Conservation (phyloP, 2,329 filamentous ascomycete genomes). For the Alternaria consortialis region DNA sequence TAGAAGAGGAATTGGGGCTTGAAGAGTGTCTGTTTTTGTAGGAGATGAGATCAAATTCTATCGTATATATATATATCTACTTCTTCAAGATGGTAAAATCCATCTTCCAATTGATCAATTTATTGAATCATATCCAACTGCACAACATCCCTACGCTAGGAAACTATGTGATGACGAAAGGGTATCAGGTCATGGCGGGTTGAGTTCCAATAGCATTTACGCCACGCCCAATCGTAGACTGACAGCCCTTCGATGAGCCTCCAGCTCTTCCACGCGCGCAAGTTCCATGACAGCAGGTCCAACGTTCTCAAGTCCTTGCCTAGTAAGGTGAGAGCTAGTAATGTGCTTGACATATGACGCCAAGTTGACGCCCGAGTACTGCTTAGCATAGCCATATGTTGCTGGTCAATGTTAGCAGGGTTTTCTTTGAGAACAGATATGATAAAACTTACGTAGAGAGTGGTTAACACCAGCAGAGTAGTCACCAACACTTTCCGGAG, state of each 20-base stretch:
- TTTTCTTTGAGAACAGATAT: neutral
- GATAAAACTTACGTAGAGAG: constrained; percentile 79
- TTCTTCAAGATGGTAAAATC: neutral
- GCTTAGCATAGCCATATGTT: constrained; percentile 97
- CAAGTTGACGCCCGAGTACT: constrained; percentile 97
- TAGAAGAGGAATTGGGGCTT: neutral
- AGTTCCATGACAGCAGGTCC: constrained; percentile 92
- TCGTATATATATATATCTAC: constrained; percentile 5
- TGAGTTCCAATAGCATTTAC: neutral
- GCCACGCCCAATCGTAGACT: constrained; percentile 65
- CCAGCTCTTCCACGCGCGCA: constrained; percentile 91
- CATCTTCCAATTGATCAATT: neutral
- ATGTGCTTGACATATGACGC: constrained; percentile 98
- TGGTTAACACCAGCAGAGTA: constrained; percentile 99
- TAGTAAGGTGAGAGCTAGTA: constrained; percentile 89
- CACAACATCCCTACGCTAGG: neutral
- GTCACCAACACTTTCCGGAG: constrained; percentile 95
- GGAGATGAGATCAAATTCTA: constrained; percentile 5
- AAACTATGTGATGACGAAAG: neutral
- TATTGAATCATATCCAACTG: neutral
- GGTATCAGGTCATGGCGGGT: neutral
- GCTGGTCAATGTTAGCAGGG: constrained; percentile 61
- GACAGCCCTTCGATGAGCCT: constrained; percentile 85
- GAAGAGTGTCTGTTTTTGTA: neutral
- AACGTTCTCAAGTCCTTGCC: constrained; percentile 84